Evolutionary conservation across 2,329 filamentous ascomycete species (phyloP), one percentile per base, ranked within the genome.

Genomic region (Ophiostoma perfectum): DNA sequence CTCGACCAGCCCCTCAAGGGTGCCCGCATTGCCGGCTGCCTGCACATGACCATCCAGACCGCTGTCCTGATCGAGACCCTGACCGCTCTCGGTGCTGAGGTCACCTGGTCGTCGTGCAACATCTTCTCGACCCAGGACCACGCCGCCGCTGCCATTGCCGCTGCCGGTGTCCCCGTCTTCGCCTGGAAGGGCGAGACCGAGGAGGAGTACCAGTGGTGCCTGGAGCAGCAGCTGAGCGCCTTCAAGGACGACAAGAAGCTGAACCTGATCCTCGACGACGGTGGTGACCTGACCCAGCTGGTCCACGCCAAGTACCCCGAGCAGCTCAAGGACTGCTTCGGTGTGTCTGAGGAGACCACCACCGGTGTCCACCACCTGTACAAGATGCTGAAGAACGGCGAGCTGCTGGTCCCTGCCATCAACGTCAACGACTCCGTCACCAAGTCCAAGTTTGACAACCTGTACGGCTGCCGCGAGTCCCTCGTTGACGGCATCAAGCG

Each of bases 371-470:
- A 98, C 90, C 94, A 98, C 86, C 88, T 99, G 72, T 99, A 98
- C 91, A 88, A 89, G 79, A 97, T 97, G 93, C 84, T 98, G 80
- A 97, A 95, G 88, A 89, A 91, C 75, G 87, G 87, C 80, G 86
- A 88, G 81, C 92, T 98, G 73, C 90, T 97, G 72, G 91, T 97
- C 74, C 95, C 95, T 75, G 87, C 94, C 82, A 92, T 98, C 89
- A 99, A 99, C 83, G 94, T 99, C 87, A 98, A 99, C 86, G 94
- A 99, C 89, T 93, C 91, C 70, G 94, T 99, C 79, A 99, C 95
- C 82, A 99, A 98, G 90, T 97, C 93, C 84, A 99, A 99, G 88
- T 99, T 99, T 81, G 95, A 98, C 88, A 99, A 99, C 90, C 85
- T 98, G 74, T 99, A 98, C 88, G 94, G 95, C 79, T 98, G 95